Evolutionary conservation across 306 rosid species (phyloP).

Genomic region (Acmispon strigosus): DNA sequence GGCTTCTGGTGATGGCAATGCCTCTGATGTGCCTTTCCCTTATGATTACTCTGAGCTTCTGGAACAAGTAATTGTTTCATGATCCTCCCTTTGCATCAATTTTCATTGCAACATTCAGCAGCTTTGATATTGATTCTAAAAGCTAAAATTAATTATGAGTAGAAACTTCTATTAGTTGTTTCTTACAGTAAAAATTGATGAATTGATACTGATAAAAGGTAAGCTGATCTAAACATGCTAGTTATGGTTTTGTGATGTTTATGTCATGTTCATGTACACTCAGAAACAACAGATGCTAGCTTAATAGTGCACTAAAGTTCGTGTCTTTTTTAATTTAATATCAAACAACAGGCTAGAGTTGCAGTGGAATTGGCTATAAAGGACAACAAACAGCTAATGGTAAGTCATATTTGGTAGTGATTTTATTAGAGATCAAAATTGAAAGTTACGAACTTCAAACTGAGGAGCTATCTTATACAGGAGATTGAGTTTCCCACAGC

Average conservation of each 20-base stretch:
- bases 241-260: too few species aligned
- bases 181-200: too few species aligned
- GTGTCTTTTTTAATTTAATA: constrained; percentile 10
- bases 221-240: too few species aligned
- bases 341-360: constrained; percentile 52
- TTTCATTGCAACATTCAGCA: not conserved
- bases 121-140: not conserved
- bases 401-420: constrained; percentile 33
- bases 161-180: too few species aligned
- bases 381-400: constrained; percentile 77
- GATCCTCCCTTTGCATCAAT: not conserved
- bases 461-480: constrained; percentile 33
- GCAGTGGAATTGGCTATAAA: constrained; percentile 74
- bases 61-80: constrained; percentile 47
- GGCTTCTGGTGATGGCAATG: constrained; percentile 34
- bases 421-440: constrained; percentile 9
- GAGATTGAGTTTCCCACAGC: constrained; percentile 97
- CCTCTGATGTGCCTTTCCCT: constrained; percentile 65
- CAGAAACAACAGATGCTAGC: not conserved
- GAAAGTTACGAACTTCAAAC: constrained; percentile 2
- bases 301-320: constrained; percentile 6
- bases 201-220: too few species aligned
- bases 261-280: not conserved
- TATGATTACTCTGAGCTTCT: constrained; percentile 76
- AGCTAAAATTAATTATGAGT: too few species aligned